A percentile compares a stretch with the other conserved stretches of the same genome.
Evolutionary conservation across 805 yeast genomes (phyloP).

Genomic region (Cyberlindnera americana): DNA sequence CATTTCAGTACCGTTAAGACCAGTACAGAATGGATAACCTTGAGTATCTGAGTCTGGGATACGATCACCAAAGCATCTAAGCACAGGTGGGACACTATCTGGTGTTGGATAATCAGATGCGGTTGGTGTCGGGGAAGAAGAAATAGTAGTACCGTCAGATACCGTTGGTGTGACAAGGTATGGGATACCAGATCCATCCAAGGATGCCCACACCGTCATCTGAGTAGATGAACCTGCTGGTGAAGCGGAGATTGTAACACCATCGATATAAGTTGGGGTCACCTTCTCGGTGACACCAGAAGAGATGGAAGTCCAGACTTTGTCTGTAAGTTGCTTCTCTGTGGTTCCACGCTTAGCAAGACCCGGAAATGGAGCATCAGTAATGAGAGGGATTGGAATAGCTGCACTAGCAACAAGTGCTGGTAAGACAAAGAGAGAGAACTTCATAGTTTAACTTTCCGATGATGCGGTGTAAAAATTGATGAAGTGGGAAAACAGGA

Average conservation of each 20-base stretch:
- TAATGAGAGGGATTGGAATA: constrained; percentile 20
- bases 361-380: constrained; percentile 20
- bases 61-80: constrained; percentile 41
- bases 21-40: constrained; percentile 42
- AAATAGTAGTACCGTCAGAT: constrained; percentile 30
- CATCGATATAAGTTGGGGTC: constrained; percentile 52
- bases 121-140: constrained; percentile 43
- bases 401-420: constrained; percentile 25
- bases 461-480: background rate
- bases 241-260: constrained; percentile 39
- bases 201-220: constrained; percentile 39
- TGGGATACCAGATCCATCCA: constrained; percentile 44
- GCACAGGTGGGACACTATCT: constrained; percentile 41
- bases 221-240: constrained; percentile 32
- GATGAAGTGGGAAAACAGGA: background rate
- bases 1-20: constrained; percentile 38
- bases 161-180: constrained; percentile 39
- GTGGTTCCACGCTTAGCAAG: constrained; percentile 22
- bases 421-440: constrained; percentile 12
- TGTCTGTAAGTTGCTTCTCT: constrained; percentile 23
- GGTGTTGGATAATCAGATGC: constrained; percentile 32
- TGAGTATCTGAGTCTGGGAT: constrained; percentile 30
- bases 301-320: constrained; percentile 36
- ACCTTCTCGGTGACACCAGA: constrained; percentile 34
- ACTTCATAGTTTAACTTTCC: constrained; percentile 10